Evolutionary conservation across 257 asterid genomes (phyloP).

Genomic region (Scutellaria barbata): DNA sequence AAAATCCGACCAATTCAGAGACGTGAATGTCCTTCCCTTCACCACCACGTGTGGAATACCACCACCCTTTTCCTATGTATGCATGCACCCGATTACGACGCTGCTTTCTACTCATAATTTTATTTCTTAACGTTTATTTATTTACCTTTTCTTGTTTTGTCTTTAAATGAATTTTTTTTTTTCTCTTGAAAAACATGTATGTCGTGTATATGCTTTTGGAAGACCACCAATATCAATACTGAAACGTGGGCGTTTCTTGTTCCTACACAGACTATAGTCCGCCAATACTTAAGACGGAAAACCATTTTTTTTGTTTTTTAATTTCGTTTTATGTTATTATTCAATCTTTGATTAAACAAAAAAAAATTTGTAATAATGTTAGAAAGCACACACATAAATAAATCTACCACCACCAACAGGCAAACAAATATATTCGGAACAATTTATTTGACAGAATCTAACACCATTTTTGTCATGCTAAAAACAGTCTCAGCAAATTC

Average conservation of each 20-base stretch:
- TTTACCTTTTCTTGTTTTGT: constrained; percentile 20
- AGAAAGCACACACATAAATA: too few relatives aligned
- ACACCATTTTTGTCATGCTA: not conserved
- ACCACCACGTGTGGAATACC: constrained; percentile 38
- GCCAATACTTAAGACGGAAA: not conserved
- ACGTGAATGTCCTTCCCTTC: constrained; percentile 31
- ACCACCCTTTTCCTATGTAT: not conserved
- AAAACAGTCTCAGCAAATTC: not conserved
- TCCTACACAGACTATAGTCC: not conserved
- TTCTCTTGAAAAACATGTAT: not conserved
- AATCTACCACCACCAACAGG: constrained; percentile 17
- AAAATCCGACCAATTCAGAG: constrained; percentile 36
- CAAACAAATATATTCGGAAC: constrained; percentile 9
- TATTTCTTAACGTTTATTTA: not conserved
- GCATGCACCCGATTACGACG: constrained; percentile 28
- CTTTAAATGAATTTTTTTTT: not conserved
- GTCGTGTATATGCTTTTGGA: not conserved
- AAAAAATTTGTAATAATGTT: too few relatives aligned
- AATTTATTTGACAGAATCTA: constrained; percentile 1
- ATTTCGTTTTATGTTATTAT: not conserved
- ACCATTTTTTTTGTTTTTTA: not conserved
- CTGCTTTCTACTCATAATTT: constrained; percentile 22
- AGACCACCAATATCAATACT: constrained; percentile 5
- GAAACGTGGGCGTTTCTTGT: constrained; percentile 31
- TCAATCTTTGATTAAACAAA: not conserved